Evolutionary conservation across 495 filamentous ascomycete genomes (phyloP).

Genomic region (Trichoderma gamsii): DNA sequence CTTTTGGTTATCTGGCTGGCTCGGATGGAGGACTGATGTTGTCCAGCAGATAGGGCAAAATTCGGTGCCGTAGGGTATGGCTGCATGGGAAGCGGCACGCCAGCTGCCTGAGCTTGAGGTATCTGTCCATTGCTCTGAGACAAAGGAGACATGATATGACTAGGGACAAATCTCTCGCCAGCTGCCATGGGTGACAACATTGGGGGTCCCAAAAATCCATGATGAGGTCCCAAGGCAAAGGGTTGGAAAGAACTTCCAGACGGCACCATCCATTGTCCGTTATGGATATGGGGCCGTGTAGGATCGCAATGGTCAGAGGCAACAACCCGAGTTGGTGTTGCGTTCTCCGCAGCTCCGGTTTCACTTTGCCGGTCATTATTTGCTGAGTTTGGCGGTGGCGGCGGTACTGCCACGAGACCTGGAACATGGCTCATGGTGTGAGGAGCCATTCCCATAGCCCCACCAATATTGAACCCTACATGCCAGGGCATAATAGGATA

Average conservation of each 20-base stretch:
- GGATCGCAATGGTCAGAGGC: constrained; percentile 41
- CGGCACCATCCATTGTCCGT: constrained; percentile 37
- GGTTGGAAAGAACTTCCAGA: constrained; percentile 25
- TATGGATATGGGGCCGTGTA: constrained; percentile 40
- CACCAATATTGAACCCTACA: constrained; percentile 16
- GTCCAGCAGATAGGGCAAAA: neutral
- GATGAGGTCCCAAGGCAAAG: constrained; percentile 8
- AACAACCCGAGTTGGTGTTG: constrained; percentile 35
- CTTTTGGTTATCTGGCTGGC: constrained; percentile 43
- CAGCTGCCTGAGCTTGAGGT: neutral
- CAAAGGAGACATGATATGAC: neutral
- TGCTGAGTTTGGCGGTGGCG: neutral
- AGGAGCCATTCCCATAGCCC: neutral
- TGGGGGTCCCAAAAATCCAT: neutral
- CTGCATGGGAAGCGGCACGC: neutral
- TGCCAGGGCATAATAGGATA: constrained; percentile 25
- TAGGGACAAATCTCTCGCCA: constrained; percentile 3
- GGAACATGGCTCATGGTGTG: neutral
- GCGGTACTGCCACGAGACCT: neutral
- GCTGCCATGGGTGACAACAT: constrained; percentile 17
- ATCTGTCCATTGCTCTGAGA: neutral
- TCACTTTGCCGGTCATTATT: constrained; percentile 22
- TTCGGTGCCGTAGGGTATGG: neutral
- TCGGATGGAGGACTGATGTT: constrained; percentile 35
- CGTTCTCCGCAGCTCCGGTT: constrained; percentile 28